Conservation (phyloP, 306 rosid genomes). For the Casuarina cunninghamiana region DNA sequence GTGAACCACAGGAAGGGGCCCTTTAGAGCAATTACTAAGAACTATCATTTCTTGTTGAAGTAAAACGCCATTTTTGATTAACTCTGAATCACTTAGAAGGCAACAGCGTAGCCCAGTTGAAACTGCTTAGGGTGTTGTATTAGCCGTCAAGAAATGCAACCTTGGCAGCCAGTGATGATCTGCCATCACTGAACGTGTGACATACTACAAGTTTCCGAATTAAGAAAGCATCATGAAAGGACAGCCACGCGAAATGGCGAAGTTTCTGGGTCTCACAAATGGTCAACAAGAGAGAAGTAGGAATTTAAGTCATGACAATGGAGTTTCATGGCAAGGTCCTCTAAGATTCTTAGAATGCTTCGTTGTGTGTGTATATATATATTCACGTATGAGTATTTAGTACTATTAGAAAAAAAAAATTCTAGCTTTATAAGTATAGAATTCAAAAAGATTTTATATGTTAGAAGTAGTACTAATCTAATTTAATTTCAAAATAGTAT, state of each 20-base stretch:
- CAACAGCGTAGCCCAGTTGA: neutral
- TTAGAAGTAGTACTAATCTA: no score
- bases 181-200: neutral
- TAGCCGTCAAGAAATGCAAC: neutral
- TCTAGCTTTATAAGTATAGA: no score
- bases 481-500: no score
- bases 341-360: no score
- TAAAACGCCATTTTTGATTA: neutral
- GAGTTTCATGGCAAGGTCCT: neutral
- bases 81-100: neutral
- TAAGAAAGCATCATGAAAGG: neutral
- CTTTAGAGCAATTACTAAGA: neutral
- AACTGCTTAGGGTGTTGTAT: neutral
- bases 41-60: neutral
- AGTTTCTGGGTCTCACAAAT: neutral
- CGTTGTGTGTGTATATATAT: no score
- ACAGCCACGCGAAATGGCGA: neutral
- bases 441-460: no score
- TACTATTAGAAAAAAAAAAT: no score
- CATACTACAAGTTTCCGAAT: neutral
- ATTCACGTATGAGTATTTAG: no score
- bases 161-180: neutral
- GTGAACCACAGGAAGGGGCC: neutral
- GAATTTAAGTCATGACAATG: neutral
- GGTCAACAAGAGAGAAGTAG: neutral